Base-by-base conservation (phyloP, 139 green algal species). In the Auxenochlorella pyrenoidosa region DNA sequence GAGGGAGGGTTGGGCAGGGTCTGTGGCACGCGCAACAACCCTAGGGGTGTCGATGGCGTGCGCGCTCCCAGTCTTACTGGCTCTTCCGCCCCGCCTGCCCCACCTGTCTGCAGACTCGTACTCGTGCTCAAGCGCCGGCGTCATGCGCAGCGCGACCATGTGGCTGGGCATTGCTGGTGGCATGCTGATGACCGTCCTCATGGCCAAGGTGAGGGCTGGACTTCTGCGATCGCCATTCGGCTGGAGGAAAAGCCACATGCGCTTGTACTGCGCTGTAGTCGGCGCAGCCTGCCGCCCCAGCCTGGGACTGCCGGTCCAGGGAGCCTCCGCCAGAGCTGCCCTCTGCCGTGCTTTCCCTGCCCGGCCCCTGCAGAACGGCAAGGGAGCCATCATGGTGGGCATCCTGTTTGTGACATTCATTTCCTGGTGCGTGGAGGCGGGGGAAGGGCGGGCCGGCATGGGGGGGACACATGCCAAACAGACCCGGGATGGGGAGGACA, bases 331-430 rank as follows among this genome's bases (percentile, higher is more conserved):
- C n/a, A n/a, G n/a, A n/a, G 8, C 47, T 54, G 47, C 47, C 47
- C 47, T n/a, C 68, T 43, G 68, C 68, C 12, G 68, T 36, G 3
- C n/a, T 41, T 34, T 12, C n/a, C 71, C 12, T 30, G 71, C 38
- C 1, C 19, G n/a, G 36, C 36, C 71, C 66, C 30, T 94, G 87
- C 88, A n/a, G 88, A 92, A 86, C 51, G 87, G 94, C 75, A 93
- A 92, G 87, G 95, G 91, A 21, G 88, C 94, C 54, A 92, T 97
- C 86, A 93, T 97, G 34, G 83, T 92, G 5, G 95, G 95, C 72
- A 95, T 98, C 76, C 58, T 83, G 0, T 96, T 97, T 79, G 91
- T 95, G 6, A 98, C 96, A 36, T 92, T 97, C 89, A 95, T 98
- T 44, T 92, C 87, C 38, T 98, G 96, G 95, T 72, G 54, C 38